phyloP scores from a whole-genome alignment of 768 basidiomycete species.

The Pleurotus pulmonarius region DNA sequence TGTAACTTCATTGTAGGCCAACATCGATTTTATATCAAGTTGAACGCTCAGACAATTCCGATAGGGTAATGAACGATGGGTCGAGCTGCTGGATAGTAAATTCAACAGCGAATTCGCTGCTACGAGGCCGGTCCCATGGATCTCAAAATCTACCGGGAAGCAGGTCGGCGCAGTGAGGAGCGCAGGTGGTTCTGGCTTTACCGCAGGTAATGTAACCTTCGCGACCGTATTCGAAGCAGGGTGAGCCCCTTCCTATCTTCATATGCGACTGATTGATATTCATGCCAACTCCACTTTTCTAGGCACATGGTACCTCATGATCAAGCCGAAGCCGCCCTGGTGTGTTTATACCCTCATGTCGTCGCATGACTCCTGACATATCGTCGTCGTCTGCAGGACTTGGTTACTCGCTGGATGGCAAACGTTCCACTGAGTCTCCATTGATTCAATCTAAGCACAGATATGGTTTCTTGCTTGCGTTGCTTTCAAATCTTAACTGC shows the following conservation, averaged over 20 bases:
- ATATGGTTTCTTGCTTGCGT: too few relatives aligned
- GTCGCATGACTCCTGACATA: neutral
- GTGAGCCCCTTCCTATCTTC: conserved; percentile 33
- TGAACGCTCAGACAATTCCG: neutral
- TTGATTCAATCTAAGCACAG: neutral
- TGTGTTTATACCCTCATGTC: conserved; percentile 18
- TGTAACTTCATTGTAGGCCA: conserved; percentile 73
- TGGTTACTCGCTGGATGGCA: conserved; percentile 56
- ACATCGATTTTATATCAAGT: neutral
- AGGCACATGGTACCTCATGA: conserved; percentile 92
- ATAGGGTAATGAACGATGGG: conserved; percentile 78
- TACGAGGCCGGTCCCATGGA: conserved; percentile 52
- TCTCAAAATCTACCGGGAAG: conserved; percentile 46
- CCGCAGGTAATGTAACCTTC: conserved; percentile 84
- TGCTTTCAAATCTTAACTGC: too few relatives aligned
- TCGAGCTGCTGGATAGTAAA: conserved; percentile 55
- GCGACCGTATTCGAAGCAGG: conserved; percentile 79
- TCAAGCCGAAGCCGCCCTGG: conserved; percentile 83
- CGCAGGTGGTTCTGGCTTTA: conserved; percentile 59
- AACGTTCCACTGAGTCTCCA: conserved; percentile 41
- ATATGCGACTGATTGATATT: too few relatives aligned
- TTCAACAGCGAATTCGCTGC: conserved; percentile 60
- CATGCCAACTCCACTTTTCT: conserved; percentile 5
- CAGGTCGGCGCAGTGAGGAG: conserved; percentile 66
- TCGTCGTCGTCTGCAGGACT: conserved; percentile 34